A percentile compares a stretch with the other conserved stretches of the same genome.
phyloP scores from a whole-genome alignment of 371 early-diverging fungal genomes.

The Batkoa obscura region DNA sequence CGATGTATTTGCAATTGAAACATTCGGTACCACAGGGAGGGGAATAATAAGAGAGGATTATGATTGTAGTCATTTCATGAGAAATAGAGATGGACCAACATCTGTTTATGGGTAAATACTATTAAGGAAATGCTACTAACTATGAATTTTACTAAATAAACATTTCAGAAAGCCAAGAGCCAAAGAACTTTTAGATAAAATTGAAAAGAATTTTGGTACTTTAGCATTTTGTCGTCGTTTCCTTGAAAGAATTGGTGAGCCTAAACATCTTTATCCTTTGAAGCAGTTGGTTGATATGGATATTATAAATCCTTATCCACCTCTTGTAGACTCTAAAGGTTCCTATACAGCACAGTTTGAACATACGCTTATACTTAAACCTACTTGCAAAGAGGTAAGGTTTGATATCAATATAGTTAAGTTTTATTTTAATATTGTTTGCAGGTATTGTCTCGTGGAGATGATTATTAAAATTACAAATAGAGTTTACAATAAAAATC shows the following conservation, averaged over 20 bases:
- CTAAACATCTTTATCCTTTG: slow-evolving; percentile 65
- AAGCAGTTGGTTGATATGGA: slow-evolving; percentile 75
- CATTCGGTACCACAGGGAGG: slow-evolving; percentile 97
- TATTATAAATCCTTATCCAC: slow-evolving; percentile 84
- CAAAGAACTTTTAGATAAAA: slow-evolving; percentile 67
- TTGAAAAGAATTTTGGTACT: slow-evolving; percentile 89
- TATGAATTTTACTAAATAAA: background rate
- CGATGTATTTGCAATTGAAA: slow-evolving; percentile 97
- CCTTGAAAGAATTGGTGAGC: slow-evolving; percentile 80
- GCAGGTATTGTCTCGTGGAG: slow-evolving; percentile 26
- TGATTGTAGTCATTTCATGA: slow-evolving; percentile 92
- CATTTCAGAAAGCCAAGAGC: slow-evolving; percentile 47
- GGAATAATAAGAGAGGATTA: slow-evolving; percentile 85
- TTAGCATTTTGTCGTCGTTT: slow-evolving; percentile 97
- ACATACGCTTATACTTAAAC: slow-evolving; percentile 85
- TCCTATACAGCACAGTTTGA: slow-evolving; percentile 97
- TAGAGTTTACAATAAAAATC: too few species aligned
- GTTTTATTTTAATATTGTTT: background rate
- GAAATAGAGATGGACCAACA: slow-evolving; percentile 33
- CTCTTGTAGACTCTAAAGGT: slow-evolving; percentile 80
- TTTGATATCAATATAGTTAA: background rate
- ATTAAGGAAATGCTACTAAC: background rate
- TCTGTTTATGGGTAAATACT: background rate
- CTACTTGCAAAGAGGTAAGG: slow-evolving; percentile 72
- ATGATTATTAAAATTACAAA: slow-evolving; percentile 22